Evolutionary conservation across 1,284 basidiomycete species (phyloP).

Genomic region (Vanrija sp.): DNA sequence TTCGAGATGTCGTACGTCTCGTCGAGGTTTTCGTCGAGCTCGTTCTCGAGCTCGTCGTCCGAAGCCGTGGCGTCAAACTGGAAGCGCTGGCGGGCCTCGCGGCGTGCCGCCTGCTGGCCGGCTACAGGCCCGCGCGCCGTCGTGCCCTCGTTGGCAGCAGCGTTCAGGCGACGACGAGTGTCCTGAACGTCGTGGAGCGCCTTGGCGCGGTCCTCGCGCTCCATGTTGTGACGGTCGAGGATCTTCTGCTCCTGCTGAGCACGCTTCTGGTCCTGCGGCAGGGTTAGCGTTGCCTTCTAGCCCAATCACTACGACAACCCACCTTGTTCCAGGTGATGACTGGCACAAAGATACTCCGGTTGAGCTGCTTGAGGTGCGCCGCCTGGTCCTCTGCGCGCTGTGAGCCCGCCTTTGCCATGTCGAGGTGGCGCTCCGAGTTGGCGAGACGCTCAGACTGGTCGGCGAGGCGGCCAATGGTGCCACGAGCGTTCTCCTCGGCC

Average conservation of each 20-base stretch:
- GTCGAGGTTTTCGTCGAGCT: conserved; percentile 85
- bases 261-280: conserved; percentile 68
- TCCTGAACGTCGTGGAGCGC: conserved; percentile 80
- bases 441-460: conserved; percentile 83
- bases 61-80: conserved; percentile 93
- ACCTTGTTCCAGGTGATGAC: conserved; percentile 82
- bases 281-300: neutral
- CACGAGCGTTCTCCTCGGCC: conserved; percentile 90
- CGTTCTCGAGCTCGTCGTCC: conserved; percentile 80
- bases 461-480: conserved; percentile 80
- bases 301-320: neutral
- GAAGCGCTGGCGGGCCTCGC: conserved; percentile 55
- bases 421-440: conserved; percentile 92
- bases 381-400: conserved; percentile 88
- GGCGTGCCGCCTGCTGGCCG: conserved; percentile 1
- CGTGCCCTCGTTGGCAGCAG: conserved; percentile 56
- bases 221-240: conserved; percentile 80
- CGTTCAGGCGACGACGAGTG: conserved; percentile 78
- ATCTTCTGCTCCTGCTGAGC: conserved; percentile 85
- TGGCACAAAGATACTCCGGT: conserved; percentile 78
- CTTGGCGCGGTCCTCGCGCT: conserved; percentile 78
- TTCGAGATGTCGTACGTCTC: conserved; percentile 79
- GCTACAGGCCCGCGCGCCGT: neutral
- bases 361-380: conserved; percentile 84
- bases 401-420: conserved; percentile 87